Percentiles rank a stretch among this genome's conserved stretches.
phyloP scores from a whole-genome alignment of 495 filamentous ascomycete species.

The Penicillium canescens region DNA sequence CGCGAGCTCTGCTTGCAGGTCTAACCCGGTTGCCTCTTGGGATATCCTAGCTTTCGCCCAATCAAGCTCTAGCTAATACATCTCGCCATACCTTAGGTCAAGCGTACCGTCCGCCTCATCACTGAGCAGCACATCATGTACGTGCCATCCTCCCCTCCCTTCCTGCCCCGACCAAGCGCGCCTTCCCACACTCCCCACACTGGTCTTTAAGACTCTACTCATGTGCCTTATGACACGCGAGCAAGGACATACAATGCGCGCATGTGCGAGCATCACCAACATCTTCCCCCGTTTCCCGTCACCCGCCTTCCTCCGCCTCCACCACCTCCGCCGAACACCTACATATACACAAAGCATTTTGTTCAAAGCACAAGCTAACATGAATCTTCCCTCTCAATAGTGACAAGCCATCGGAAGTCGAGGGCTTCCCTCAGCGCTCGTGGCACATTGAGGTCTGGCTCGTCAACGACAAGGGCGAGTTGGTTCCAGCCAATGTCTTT shows the following conservation, averaged over 20 bases:
- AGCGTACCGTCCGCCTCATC: conserved; percentile 86
- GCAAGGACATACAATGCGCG: too few relatives aligned
- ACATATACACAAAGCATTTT: neutral
- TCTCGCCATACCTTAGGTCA: conserved; percentile 53
- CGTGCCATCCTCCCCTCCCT: conserved; percentile 32
- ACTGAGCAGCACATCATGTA: conserved; percentile 90
- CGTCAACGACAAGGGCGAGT: conserved; percentile 58
- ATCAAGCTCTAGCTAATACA: neutral
- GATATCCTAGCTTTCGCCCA: neutral
- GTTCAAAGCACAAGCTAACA: conserved; percentile 7
- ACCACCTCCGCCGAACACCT: conserved; percentile 3
- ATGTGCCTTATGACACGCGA: too few relatives aligned
- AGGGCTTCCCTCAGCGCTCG: conserved; percentile 86
- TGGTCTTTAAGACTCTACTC: neutral
- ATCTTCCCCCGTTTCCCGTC: too few relatives aligned
- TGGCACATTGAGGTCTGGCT: conserved; percentile 66
- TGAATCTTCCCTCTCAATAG: conserved; percentile 21
- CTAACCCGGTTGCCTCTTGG: neutral
- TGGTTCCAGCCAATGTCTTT: conserved; percentile 79
- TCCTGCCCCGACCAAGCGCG: conserved; percentile 2
- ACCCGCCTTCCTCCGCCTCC: neutral
- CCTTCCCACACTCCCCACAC: conserved; percentile 3
- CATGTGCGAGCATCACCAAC: too few relatives aligned
- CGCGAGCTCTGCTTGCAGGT: too few relatives aligned
- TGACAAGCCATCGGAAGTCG: conserved; percentile 68